Percentiles rank a stretch among this genome's conserved stretches.
phyloP scores from a whole-genome alignment of 164 flowering plant genomes.

The Tinospora cordifolia region DNA sequence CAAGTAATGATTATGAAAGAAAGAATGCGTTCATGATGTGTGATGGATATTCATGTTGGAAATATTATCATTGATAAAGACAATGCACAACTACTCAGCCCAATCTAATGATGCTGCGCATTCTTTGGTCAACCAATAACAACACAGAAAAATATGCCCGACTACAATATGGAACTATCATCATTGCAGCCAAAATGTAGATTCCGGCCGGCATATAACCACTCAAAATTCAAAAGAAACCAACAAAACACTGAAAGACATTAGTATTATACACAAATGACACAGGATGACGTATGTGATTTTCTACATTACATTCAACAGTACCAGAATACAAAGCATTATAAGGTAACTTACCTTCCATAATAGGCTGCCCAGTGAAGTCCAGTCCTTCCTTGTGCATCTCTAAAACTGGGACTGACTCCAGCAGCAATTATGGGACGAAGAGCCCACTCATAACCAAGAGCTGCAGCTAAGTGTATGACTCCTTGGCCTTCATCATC shows the following conservation, averaged over 20 bases:
- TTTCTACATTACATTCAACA: not conserved
- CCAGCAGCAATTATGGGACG: slow-evolving; percentile 53
- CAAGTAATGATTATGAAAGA: not conserved
- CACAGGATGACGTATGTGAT: not conserved
- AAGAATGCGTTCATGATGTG: not conserved
- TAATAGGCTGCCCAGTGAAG: slow-evolving; percentile 79
- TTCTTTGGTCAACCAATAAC: too few species aligned
- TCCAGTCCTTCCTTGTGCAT: slow-evolving; percentile 58
- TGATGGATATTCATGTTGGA: not conserved
- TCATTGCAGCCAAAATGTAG: too few species aligned
- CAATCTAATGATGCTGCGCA: not conserved
- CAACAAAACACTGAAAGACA: too few species aligned
- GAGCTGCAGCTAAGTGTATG: slow-evolving; percentile 69
- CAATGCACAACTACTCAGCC: not conserved
- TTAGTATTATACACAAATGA: too few species aligned
- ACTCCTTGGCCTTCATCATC: slow-evolving; percentile 64
- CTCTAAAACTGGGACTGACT: slow-evolving; percentile 58
- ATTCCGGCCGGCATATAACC: too few species aligned
- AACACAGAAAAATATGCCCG: too few species aligned
- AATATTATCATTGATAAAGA: not conserved
- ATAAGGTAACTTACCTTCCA: slow-evolving; percentile 53
- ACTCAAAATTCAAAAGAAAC: too few species aligned
- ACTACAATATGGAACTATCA: too few species aligned
- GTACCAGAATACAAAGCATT: not conserved
- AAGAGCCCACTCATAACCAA: slow-evolving; percentile 77